phyloP scores from a whole-genome alignment of 2,329 filamentous ascomycete genomes.

The Pseudogymnoascus sp. region DNA sequence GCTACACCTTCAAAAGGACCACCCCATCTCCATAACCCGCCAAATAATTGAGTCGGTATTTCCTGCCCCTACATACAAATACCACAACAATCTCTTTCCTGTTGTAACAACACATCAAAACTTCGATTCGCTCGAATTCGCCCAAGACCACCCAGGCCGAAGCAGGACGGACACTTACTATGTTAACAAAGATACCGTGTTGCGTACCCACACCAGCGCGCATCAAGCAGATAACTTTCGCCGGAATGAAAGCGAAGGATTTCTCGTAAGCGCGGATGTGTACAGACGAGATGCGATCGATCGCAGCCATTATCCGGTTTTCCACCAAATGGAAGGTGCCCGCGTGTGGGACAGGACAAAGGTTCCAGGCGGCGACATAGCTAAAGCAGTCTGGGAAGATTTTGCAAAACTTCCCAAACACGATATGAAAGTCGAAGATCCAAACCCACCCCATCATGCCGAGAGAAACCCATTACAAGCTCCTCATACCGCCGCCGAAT shows the following conservation, averaged over 20 bases:
- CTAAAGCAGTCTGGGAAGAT: constrained; percentile 60
- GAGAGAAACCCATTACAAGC: constrained; percentile 77
- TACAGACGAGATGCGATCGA: constrained; percentile 94
- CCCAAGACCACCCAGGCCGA: constrained; percentile 77
- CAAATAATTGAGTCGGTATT: constrained; percentile 89
- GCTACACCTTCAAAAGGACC: constrained; percentile 84
- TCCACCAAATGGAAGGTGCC: constrained; percentile 98
- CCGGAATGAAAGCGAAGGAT: constrained; percentile 64
- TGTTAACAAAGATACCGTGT: constrained; percentile 70
- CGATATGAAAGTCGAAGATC: constrained; percentile 70
- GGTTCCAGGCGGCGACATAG: constrained; percentile 49
- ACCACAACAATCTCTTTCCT: constrained; percentile 72
- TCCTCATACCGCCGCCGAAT: constrained; percentile 59
- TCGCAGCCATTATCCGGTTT: constrained; percentile 88
- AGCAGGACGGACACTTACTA: constrained; percentile 92
- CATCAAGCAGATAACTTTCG: constrained; percentile 81
- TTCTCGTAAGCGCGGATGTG: constrained; percentile 87
- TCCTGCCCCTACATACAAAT: constrained; percentile 59
- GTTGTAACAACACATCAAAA: constrained; percentile 81
- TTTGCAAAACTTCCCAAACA: constrained; percentile 64
- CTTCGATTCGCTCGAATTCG: constrained; percentile 94
- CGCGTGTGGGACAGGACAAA: constrained; percentile 71
- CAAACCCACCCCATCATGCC: constrained; percentile 66
- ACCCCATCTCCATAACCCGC: constrained; percentile 84
- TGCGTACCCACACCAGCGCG: constrained; percentile 90